A percentile compares a stretch with the other conserved stretches of the same genome.
Conservation (phyloP, 192 early-diverging fungal species). For the Fimicolochytrium jonesii region DNA sequence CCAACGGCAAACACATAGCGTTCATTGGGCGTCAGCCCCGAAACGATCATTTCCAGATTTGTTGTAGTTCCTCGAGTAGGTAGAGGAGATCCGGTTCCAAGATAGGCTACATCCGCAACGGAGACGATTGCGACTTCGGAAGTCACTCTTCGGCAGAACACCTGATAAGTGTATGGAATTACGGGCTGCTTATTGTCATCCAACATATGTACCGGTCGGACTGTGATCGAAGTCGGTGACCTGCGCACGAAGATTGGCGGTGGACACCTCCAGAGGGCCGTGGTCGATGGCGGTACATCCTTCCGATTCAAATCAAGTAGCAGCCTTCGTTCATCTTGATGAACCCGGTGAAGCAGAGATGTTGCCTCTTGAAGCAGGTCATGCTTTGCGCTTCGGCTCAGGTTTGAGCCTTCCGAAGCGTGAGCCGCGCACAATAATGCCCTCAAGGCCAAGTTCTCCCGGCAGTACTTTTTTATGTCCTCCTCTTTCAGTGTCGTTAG, state of each 20-base stretch:
- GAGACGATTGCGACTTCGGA: slow-evolving; percentile 13
- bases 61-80: not conserved
- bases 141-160: slow-evolving; percentile 25
- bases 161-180: slow-evolving; percentile 24
- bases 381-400: slow-evolving; percentile 11
- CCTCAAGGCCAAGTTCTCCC: slow-evolving; percentile 29
- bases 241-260: slow-evolving; percentile 32
- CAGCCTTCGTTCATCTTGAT: slow-evolving; percentile 20
- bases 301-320: not conserved
- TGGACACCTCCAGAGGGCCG: slow-evolving; percentile 27
- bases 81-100: slow-evolving; percentile 27
- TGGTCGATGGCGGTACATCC: not conserved
- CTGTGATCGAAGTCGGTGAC: slow-evolving; percentile 36
- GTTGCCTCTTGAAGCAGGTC: slow-evolving; percentile 15
- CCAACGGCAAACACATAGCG: slow-evolving; percentile 36
- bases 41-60: slow-evolving; percentile 31
- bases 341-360: slow-evolving; percentile 2
- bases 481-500: slow-evolving; percentile 7
- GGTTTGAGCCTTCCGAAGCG: slow-evolving; percentile 22
- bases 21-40: slow-evolving; percentile 26
- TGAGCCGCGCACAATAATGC: slow-evolving; percentile 19
- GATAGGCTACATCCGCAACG: slow-evolving; percentile 27
- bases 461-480: slow-evolving; percentile 14
- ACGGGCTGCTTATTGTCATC: not conserved
- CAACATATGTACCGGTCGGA: slow-evolving; percentile 20